Evolutionary conservation across 768 basidiomycete species (phyloP).

Genomic region (Russula ochroleuca): DNA sequence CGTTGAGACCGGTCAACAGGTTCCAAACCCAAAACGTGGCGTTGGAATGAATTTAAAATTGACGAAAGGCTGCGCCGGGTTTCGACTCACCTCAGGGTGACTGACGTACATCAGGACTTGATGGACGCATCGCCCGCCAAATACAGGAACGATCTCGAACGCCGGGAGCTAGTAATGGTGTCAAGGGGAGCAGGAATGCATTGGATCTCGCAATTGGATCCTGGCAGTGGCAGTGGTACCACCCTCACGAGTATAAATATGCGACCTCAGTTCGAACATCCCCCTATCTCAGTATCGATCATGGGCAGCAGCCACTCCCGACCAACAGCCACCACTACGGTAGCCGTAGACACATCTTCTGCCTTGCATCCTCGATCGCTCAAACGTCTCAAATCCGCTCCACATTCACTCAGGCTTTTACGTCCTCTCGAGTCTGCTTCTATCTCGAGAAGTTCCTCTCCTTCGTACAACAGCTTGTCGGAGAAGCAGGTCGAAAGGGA

Average conservation of each 20-base stretch:
- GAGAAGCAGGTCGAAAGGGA: conserved; percentile 19
- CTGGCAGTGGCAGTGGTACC: not conserved
- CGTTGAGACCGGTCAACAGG: not conserved
- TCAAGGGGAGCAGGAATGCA: conserved; percentile 13
- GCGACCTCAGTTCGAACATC: not conserved
- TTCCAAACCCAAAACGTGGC: not conserved
- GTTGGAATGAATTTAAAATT: conserved; percentile 18
- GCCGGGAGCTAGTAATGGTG: not conserved
- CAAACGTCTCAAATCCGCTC: conserved; percentile 26
- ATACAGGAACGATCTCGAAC: conserved; percentile 6
- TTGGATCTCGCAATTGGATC: conserved; percentile 8
- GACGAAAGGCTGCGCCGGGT: not conserved
- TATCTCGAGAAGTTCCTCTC: conserved; percentile 11
- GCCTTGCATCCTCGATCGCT: conserved; percentile 17
- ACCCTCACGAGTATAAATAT: conserved; percentile 20
- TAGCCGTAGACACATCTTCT: conserved; percentile 6
- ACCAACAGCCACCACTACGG: not conserved
- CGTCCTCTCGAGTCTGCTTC: conserved; percentile 13
- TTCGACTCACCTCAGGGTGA: conserved; percentile 7
- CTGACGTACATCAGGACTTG: not conserved
- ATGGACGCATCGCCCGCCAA: not conserved
- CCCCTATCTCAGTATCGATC: not conserved
- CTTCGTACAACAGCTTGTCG: conserved; percentile 24
- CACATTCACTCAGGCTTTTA: conserved; percentile 16
- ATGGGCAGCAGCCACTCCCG: conserved; percentile 21